Evolutionary conservation across 805 yeast genomes (phyloP), one percentile per base, ranked within the genome.

Genomic region (Jamesozyma hellenica): DNA sequence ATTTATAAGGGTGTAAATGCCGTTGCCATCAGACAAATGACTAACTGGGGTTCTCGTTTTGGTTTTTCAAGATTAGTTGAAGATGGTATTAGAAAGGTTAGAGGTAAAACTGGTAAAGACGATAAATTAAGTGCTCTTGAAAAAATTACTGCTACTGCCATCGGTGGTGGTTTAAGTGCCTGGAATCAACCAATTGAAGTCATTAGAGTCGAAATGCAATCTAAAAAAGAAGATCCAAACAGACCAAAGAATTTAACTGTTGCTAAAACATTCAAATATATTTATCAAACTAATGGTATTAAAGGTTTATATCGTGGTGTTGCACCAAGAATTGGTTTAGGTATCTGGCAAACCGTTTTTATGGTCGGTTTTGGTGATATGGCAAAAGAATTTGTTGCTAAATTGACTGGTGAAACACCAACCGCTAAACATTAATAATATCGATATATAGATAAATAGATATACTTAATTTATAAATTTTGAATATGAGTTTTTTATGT

Each of bases 111-210:
- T 15, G 67, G 68, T 36, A 44, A 47, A 11, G 79, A 76, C 42
- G 74, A 73, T 19, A 77, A 77, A 55, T 73, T 92, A 51, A 64
- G 69, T 45, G 84, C 94, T 1, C 51, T 67, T 17, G 97, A 92
- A 61, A 88, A 88, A 66, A 81, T 92, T 41, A 66, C 74, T 19
- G 86, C 95, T 4, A 78, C 94, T 14, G 84, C 82, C 9, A 67
- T 92, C 46, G 98, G 98, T 74, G 98, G 98, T 68, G 96, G 96
- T 48, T 74, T 92, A 48, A 78, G 90, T 43, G 95, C 97, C 14
- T 92, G 98, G 97, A 92, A 92, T 66, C 98, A 92, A 68, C 98
- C 97, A 30, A 87, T 92, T 55, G 98, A 92, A 67, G 98, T 92
- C 40, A 82, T 88, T 50, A 78, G 98, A 64, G 95, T 92, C 15